phyloP scores from a whole-genome alignment of 768 basidiomycete species.

The Nevesoporus exiguus region DNA sequence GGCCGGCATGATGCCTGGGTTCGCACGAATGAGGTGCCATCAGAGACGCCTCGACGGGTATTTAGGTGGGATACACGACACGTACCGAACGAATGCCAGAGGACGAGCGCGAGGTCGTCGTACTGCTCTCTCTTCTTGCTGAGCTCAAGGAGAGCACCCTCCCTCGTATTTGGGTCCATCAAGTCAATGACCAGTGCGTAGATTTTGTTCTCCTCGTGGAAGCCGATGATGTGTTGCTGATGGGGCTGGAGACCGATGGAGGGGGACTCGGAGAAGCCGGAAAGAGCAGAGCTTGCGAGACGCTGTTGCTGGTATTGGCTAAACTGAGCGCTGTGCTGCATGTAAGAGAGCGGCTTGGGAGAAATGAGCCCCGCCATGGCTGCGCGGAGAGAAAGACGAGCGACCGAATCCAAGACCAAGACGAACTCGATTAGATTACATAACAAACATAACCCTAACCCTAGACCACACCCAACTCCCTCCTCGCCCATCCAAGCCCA shows the following conservation, averaged over 20 bases:
- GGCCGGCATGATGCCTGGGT: slow-evolving; percentile 94
- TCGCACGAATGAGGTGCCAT: not conserved
- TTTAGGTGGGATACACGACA: slow-evolving; percentile 5
- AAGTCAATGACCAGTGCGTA: slow-evolving; percentile 87
- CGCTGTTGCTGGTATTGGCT: slow-evolving; percentile 56
- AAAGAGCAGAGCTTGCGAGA: slow-evolving; percentile 23
- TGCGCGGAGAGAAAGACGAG: slow-evolving; percentile 8
- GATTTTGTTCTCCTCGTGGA: slow-evolving; percentile 79
- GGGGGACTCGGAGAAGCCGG: slow-evolving; percentile 61
- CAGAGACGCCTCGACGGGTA: not conserved
- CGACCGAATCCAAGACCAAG: not conserved
- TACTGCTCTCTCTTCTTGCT: slow-evolving; percentile 99
- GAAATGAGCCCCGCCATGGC: slow-evolving; percentile 62
- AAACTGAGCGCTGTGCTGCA: slow-evolving; percentile 59
- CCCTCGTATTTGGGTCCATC: slow-evolving; percentile 78
- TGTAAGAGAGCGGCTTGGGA: slow-evolving; percentile 59
- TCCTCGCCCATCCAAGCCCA: slow-evolving; percentile 31
- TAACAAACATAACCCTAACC: slow-evolving; percentile 31
- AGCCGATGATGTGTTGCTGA: slow-evolving; percentile 49
- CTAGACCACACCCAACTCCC: not conserved
- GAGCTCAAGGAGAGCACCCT: slow-evolving; percentile 87
- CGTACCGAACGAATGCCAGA: slow-evolving; percentile 98
- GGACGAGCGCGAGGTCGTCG: slow-evolving; percentile 93
- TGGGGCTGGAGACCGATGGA: slow-evolving; percentile 51
- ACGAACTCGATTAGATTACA: slow-evolving; percentile 18